Conservation (phyloP, 805 yeast genomes). For the Lachancea lanzarotensis region DNA sequence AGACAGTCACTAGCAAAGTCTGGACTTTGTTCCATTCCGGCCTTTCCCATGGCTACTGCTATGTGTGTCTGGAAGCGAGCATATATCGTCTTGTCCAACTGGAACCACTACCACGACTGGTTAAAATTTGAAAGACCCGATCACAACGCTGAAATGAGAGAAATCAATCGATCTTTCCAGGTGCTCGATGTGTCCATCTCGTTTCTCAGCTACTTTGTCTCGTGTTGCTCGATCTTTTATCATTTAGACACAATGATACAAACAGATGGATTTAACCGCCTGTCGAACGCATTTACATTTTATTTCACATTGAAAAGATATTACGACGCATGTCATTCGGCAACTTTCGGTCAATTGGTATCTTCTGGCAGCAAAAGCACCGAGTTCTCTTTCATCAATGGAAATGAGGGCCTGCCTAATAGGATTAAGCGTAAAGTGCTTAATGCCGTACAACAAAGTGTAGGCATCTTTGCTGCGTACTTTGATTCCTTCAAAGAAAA, state of each 20-base stretch:
- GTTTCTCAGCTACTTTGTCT: constrained; percentile 4
- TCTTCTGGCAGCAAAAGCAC: not conserved
- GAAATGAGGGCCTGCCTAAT: not conserved
- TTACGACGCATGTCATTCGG: constrained; percentile 1
- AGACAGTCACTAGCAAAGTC: not conserved
- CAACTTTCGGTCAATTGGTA: not conserved
- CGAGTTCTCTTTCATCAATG: constrained; percentile 7
- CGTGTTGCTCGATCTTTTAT: constrained; percentile 3
- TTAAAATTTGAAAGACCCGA: not conserved
- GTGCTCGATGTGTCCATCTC: not conserved
- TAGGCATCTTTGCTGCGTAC: not conserved
- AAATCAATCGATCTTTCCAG: not conserved
- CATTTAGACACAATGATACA: not conserved
- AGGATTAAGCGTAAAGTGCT: constrained; percentile 3
- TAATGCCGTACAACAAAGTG: constrained; percentile 4
- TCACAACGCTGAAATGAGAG: not conserved
- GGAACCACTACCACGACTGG: not conserved
- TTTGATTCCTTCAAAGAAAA: constrained; percentile 1
- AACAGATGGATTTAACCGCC: not conserved
- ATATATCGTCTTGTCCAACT: not conserved
- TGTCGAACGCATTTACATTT: constrained; percentile 1
- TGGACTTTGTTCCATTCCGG: not conserved
- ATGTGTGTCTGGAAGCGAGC: not conserved
- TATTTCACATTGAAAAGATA: constrained; percentile 1
- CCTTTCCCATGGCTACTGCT: not conserved